Percentiles rank a stretch among this genome's conserved stretches.
These are phyloP conservation scores for Asterophora lycoperdoides DNA, from an alignment of 768 basidiomycete species.

Conservation along the genomic window DNA sequence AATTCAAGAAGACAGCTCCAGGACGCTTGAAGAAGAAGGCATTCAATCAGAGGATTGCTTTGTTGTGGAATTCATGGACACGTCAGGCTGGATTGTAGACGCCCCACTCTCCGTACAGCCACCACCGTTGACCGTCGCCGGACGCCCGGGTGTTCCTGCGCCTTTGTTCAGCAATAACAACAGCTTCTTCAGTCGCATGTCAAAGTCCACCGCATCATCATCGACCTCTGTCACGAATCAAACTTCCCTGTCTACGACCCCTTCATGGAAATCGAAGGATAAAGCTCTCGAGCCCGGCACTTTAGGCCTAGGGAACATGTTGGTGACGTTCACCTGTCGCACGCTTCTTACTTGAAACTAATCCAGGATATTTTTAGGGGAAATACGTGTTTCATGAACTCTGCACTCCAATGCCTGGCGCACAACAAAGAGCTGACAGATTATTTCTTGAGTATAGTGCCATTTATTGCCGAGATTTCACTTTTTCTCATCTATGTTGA, in stretches of 20 bases:
- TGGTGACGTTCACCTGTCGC: constrained; percentile 23
- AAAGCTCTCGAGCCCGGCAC: constrained; percentile 64
- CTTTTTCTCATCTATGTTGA: background rate
- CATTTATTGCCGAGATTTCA: constrained; percentile 14
- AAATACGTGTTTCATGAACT: constrained; percentile 99
- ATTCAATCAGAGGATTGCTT: constrained; percentile 64
- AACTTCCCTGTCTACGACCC: constrained; percentile 17
- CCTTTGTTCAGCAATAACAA: constrained; percentile 52
- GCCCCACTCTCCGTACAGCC: constrained; percentile 16
- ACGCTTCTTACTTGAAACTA: constrained; percentile 1
- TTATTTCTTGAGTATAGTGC: constrained; percentile 78
- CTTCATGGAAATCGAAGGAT: constrained; percentile 30
- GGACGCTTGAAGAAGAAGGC: constrained; percentile 53
- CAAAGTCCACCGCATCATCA: constrained; percentile 6
- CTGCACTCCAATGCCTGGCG: constrained; percentile 92
- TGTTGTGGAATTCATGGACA: constrained; percentile 67
- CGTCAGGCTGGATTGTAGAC: constrained; percentile 58
- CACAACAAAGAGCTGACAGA: constrained; percentile 87
- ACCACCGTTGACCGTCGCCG: constrained; percentile 14
- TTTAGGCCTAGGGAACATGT: constrained; percentile 87
- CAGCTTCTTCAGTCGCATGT: constrained; percentile 51
- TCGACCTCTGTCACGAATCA: constrained; percentile 19
- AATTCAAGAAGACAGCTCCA: constrained; percentile 41
- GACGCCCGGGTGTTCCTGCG: constrained; percentile 28
- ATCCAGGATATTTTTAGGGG: constrained; percentile 45